These are phyloP conservation scores for Leishmania gerbilli DNA, from an alignment of 208 protist species.

Conservation along the genomic window DNA sequence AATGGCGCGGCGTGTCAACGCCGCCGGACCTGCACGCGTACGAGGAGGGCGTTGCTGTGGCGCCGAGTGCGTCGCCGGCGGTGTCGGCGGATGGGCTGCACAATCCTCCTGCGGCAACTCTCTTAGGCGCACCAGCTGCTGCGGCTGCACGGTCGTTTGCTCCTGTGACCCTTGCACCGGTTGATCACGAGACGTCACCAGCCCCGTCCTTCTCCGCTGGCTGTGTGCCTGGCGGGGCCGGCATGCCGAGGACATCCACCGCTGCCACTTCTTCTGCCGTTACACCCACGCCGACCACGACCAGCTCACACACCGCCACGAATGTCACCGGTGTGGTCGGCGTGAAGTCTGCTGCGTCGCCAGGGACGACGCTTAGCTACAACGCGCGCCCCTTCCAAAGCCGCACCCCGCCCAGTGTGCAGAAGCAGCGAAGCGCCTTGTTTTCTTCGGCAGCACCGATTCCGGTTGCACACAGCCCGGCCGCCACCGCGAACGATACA, in stretches of 20 bases:
- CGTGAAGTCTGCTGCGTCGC: background rate
- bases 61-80: background rate
- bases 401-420: slow-evolving; percentile 20
- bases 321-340: background rate
- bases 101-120: background rate
- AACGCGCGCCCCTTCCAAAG: slow-evolving; percentile 34
- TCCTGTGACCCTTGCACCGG: slow-evolving; percentile 15
- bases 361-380: slow-evolving; percentile 28
- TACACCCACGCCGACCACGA: background rate
- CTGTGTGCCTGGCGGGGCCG: background rate
- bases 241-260: background rate
- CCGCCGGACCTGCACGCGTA: background rate
- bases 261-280: background rate
- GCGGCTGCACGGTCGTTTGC: background rate
- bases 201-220: background rate
- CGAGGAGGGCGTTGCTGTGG: background rate
- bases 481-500: background rate
- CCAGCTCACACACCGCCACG: slow-evolving; percentile 1
- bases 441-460: background rate
- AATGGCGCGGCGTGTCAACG: slow-evolving; percentile 34
- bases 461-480: background rate
- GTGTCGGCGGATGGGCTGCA: background rate
- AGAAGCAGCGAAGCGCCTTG: slow-evolving; percentile 6
- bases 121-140: background rate
- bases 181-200: slow-evolving; percentile 6